Evolutionary conservation across 495 filamentous ascomycete genomes (phyloP).

Genomic region (Filosporella fistucella): DNA sequence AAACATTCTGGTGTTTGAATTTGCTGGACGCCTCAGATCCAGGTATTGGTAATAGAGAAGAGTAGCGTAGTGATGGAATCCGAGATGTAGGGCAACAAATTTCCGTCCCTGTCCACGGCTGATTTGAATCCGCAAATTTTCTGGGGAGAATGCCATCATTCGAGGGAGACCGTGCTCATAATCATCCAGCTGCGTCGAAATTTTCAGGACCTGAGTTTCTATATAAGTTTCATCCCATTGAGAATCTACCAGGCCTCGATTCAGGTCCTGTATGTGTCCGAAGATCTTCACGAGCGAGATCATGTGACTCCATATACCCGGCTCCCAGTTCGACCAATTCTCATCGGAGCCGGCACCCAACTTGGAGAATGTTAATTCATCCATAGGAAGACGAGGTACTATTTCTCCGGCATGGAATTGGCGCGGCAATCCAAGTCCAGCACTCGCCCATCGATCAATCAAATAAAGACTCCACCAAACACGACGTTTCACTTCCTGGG

Average conservation of each 20-base stretch:
- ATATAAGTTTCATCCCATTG: neutral
- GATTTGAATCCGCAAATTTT: constrained; percentile 1
- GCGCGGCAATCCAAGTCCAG: constrained; percentile 1
- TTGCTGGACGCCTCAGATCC: neutral
- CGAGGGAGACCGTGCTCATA: neutral
- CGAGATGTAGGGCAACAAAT: constrained; percentile 6
- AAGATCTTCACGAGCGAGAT: constrained; percentile 5
- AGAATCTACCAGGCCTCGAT: neutral
- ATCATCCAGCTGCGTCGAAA: neutral
- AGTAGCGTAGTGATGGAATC: constrained; percentile 12
- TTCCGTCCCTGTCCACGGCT: neutral
- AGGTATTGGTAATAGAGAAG: constrained; percentile 5
- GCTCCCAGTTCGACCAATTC: neutral
- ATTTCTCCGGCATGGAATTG: neutral
- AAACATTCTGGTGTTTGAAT: neutral
- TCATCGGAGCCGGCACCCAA: neutral
- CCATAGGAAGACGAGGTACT: constrained; percentile 11
- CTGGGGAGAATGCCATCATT: neutral
- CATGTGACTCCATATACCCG: constrained; percentile 8
- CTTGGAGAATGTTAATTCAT: constrained; percentile 1
- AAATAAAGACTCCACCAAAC: constrained; percentile 16
- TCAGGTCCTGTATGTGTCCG: constrained; percentile 6
- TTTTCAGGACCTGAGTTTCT: neutral
- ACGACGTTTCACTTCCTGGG: constrained; percentile 5
- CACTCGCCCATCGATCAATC: constrained; percentile 14